A percentile compares a stretch with the other conserved stretches of the same genome.
Evolutionary conservation across 345 rosid species (phyloP).

Genomic region (Excoecaria agallocha): DNA sequence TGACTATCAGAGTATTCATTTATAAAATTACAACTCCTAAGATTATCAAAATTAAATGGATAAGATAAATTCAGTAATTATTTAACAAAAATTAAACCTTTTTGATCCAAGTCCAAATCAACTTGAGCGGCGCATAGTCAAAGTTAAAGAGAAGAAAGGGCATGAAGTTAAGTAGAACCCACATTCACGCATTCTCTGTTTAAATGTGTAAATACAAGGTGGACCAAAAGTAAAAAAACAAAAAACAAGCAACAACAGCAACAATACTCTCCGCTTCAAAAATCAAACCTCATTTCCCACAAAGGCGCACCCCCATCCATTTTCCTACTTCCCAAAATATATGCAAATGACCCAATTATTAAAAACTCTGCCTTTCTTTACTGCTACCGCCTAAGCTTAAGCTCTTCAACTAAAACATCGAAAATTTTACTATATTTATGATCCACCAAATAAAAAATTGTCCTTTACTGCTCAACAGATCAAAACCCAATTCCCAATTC

Average conservation of each 20-base stretch:
- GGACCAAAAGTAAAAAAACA: constrained; percentile 7
- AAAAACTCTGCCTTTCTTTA: neutral
- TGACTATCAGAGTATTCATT: too few species aligned
- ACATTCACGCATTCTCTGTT: neutral
- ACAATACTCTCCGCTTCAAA: neutral
- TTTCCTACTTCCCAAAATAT: neutral
- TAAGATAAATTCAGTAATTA: too few species aligned
- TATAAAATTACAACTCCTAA: too few species aligned
- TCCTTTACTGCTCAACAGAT: neutral
- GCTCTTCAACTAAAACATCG: constrained; percentile 5
- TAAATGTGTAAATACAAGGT: neutral
- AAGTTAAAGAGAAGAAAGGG: neutral
- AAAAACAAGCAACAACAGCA: too few species aligned
- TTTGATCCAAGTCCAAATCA: neutral
- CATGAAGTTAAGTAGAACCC: neutral
- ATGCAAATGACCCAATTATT: neutral
- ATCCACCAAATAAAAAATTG: neutral
- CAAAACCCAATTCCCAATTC: constrained; percentile 10
- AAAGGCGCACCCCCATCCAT: too few species aligned
- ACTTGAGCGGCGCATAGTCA: neutral
- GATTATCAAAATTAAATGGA: too few species aligned
- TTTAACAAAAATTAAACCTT: too few species aligned
- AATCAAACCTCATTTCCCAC: neutral
- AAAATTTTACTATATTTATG: constrained; percentile 9
- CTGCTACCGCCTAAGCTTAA: neutral